Percentiles rank a stretch among this genome's conserved stretches.
Conservation (phyloP, 805 yeast genomes). For the Clavispora asparagi region DNA sequence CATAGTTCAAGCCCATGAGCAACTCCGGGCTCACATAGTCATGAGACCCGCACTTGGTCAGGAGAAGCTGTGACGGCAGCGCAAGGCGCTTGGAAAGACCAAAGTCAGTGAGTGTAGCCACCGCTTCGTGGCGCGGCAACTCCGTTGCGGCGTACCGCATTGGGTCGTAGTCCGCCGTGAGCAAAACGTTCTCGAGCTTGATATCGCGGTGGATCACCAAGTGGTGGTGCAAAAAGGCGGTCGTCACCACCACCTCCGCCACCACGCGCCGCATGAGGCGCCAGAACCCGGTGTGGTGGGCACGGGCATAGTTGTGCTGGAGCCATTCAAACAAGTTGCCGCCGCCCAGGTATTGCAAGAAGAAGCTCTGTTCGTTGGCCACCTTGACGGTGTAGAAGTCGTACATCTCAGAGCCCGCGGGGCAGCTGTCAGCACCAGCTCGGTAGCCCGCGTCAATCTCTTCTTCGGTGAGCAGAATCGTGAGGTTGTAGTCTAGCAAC, state of each 20-base stretch:
- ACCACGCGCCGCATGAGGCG: conserved; percentile 55
- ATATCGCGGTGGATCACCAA: conserved; percentile 85
- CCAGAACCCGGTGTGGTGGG: conserved; percentile 29
- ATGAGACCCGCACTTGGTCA: conserved; percentile 93
- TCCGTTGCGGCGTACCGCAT: background rate
- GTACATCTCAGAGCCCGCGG: conserved; percentile 2
- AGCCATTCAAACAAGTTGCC: conserved; percentile 76
- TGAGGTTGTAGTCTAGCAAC: conserved; percentile 47
- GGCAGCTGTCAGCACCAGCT: background rate
- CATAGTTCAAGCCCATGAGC: conserved; percentile 83
- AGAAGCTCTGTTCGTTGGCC: conserved; percentile 41
- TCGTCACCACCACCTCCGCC: conserved; percentile 65
- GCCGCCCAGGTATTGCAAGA: conserved; percentile 73
- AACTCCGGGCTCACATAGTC: conserved; percentile 96
- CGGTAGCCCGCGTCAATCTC: conserved; percentile 18
- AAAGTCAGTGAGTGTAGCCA: conserved; percentile 75
- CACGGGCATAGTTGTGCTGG: conserved; percentile 20
- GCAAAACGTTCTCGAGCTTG: conserved; percentile 79
- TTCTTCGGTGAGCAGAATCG: conserved; percentile 19
- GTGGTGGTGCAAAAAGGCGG: conserved; percentile 60
- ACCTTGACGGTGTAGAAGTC: conserved; percentile 11
- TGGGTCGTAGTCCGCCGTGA: conserved; percentile 25
- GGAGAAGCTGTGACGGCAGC: conserved; percentile 55
- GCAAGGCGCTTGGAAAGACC: conserved; percentile 76
- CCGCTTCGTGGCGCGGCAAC: conserved; percentile 8